phyloP scores from a whole-genome alignment of 108 stramenopile genomes.

The Pseudonitzschia delicatissima region DNA sequence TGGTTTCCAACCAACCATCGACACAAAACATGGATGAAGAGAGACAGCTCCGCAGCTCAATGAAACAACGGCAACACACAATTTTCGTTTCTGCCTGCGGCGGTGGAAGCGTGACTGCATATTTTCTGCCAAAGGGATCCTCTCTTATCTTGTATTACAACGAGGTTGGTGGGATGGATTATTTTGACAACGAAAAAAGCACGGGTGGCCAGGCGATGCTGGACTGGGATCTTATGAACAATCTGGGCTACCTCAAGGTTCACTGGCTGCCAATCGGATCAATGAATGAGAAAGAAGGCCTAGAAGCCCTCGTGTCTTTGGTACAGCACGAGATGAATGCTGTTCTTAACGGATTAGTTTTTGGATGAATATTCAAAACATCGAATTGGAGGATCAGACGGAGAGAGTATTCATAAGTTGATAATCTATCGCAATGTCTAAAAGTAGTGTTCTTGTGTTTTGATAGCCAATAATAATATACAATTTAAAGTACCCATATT shows the following conservation, averaged over 20 bases:
- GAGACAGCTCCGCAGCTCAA: no score
- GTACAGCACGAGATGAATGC: conserved; percentile 31
- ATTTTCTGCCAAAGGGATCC: conserved; percentile 42
- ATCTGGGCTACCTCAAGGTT: conserved; percentile 30
- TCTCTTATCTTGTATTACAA: conserved; percentile 33
- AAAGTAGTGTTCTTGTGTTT: no score
- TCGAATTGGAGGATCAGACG: no score
- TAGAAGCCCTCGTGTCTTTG: conserved; percentile 17
- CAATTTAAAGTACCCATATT: no score
- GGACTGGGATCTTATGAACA: conserved; percentile 54
- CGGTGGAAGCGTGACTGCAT: conserved; percentile 41
- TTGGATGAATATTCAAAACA: no score
- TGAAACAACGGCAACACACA: no score
- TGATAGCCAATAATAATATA: no score
- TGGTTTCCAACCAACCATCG: conserved; percentile 25
- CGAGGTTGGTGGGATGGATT: conserved; percentile 24
- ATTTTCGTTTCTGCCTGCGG: conserved; percentile 38
- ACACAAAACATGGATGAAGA: neutral
- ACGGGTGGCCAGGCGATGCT: conserved; percentile 34
- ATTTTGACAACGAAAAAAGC: conserved; percentile 16
- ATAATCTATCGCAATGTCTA: no score
- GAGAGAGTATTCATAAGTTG: no score
- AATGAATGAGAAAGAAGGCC: conserved; percentile 30
- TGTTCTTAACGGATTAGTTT: neutral
- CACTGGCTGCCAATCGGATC: conserved; percentile 44